Percentiles rank a stretch among this genome's conserved stretches.
These are phyloP conservation scores for Sclerospora graminicola DNA, from an alignment of 352 stramenopile species.

Conservation along the genomic window DNA sequence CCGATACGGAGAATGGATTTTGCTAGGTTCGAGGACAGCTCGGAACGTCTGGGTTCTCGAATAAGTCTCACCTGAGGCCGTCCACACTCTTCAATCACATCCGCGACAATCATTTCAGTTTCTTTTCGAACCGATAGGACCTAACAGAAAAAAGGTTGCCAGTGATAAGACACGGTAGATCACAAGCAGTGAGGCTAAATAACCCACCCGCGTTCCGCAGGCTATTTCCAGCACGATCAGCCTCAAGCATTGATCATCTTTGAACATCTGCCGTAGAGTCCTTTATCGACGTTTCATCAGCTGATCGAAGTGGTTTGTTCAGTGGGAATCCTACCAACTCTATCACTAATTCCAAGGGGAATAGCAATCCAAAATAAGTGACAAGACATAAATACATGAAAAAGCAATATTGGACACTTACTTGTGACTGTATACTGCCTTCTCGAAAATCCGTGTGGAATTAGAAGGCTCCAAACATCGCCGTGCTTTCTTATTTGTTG, in stretches of 20 bases:
- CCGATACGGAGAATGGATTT: too few relatives aligned
- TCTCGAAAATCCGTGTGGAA: too few relatives aligned
- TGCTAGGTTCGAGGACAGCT: too few relatives aligned
- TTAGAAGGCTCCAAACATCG: too few relatives aligned
- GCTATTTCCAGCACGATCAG: slow-evolving; percentile 79
- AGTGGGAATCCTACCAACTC: slow-evolving; percentile 33
- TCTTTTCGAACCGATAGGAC: slow-evolving; percentile 72
- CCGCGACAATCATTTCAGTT: slow-evolving; percentile 71
- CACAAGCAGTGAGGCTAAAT: neutral
- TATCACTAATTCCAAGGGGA: slow-evolving; percentile 70
- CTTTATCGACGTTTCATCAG: too few relatives aligned
- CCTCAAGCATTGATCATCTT: slow-evolving; percentile 41
- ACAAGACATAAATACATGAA: too few relatives aligned
- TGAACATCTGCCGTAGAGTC: slow-evolving; percentile 44
- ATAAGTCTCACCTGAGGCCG: slow-evolving; percentile 45
- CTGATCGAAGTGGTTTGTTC: too few relatives aligned
- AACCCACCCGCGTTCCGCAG: slow-evolving; percentile 54
- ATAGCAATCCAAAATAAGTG: too few relatives aligned
- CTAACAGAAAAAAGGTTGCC: slow-evolving; percentile 17
- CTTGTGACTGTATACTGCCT: too few relatives aligned
- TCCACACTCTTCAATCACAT: slow-evolving; percentile 48
- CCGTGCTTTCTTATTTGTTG: too few relatives aligned
- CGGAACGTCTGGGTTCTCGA: slow-evolving; percentile 64
- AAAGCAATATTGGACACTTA: too few relatives aligned
- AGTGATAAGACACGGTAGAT: neutral